Base-by-base conservation (phyloP, 2,329 filamentous ascomycete species). In the Fonsecaea nubica region DNA sequence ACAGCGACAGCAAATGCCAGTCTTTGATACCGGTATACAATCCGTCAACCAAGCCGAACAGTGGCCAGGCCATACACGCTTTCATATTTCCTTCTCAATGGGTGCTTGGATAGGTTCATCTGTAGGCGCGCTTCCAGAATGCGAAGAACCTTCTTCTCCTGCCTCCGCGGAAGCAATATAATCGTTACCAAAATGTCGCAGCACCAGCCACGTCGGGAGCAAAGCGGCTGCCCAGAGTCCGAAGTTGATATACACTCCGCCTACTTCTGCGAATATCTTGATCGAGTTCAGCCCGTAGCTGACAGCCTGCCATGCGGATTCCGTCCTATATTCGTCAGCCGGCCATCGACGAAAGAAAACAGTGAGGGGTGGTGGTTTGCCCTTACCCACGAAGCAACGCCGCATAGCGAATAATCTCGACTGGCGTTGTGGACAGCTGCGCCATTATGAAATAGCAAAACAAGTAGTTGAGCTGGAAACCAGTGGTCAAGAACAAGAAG, bases 381-480 rank as follows among this genome's bases (percentile, higher is more conserved):
- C 53, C 58, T 52, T 61, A 61, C 58, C 58, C 90, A 63, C 90
- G 83, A 2, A 92, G 80, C 12, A 92, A 77, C 0, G 88, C 89
- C 0, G 90, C 85, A 72, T 89, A 88, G 0, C 90, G 84, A 52
- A 92, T 85, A 1, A 92, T 84, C 70, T 92, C 87, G 30, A 84
- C 82, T 58, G 90, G 83, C 5, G 83, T 80, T 4, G 81, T 76
- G 1, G 90, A 88, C 2, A 92, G 75, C 71, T 91, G 88, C 3
- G 86, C 84, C 9, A 92, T 85, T 66, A 92, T 80, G 72, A 92
- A 92, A 78, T 92, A 91, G 10, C 92, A 77, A 75, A 88, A 92
- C 69, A 92, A 82, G 74, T 92, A 92, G 75, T 92, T 92, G 7
- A 91, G 71, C 77, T 92, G 90, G 72, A 92, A 92, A 0, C 88